Base-by-base conservation (phyloP, 2,329 filamentous ascomycete species). In the Paraphaeosphaeria minitans region DNA sequence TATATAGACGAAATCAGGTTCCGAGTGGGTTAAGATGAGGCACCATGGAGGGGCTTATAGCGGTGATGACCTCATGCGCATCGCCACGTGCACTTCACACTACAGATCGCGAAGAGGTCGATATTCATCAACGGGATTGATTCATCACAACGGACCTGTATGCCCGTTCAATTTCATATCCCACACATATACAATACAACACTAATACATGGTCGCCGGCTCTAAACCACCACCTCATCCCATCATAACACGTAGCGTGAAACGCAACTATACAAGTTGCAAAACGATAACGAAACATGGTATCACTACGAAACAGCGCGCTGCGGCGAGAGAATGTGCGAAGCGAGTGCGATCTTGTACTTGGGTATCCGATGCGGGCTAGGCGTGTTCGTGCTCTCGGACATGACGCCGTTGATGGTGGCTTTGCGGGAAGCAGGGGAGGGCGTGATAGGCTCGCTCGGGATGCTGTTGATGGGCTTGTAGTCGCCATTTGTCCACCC, bases 281-380 rank as follows among this genome's bases (percentile, higher is more conserved):
- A 27, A 31, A 37, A 19, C 16, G 31, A 14, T 31, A 31, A 16
- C 9, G 21, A n/a, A 48, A 41, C 24, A 29, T 53, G 57, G 57
- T 59, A 59, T 59, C 53, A 53, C 49, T 24, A 51, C 19, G 52
- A 47, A 51, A 52, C 19, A 47, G 24, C 56, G 24, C 53, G 56
- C 27, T 58, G 53, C 10, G 67, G 63, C 22, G 70, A 68, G 41
- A 73, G 61, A 35, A 75, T 59, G 16, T 65, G 68, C 8, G 66
- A 58, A 37, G 69, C 56, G 19, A 75, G 70, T n/a, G 71, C 71
- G 31, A 75, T 72, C 54, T 72, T 74, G 53, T 71, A 74, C 41
- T 67, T 75, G 7, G 69, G 62, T 13, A 75, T 65, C 29, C 63
- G 63, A 21, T 64, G 62, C 33, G 68, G 66, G 52, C 64, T 67